Percentiles rank a stretch among this genome's conserved stretches.
Conservation (phyloP, 306 rosid genomes). For the Begonia peltatifolia region DNA sequence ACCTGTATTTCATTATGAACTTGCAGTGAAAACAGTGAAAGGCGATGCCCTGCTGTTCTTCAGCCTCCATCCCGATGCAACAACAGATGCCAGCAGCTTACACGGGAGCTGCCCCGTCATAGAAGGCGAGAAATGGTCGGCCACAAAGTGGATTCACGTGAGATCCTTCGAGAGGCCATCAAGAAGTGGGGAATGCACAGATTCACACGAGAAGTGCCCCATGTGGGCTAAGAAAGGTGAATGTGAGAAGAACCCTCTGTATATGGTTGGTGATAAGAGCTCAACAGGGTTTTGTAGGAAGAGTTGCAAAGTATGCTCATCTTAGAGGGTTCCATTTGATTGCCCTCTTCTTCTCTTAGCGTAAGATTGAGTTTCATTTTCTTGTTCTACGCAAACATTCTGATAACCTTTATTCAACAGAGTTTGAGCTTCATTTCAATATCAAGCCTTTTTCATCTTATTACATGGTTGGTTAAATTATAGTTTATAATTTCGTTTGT, state of each 20-base stretch:
- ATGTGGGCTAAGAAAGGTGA: slow-evolving; percentile 76
- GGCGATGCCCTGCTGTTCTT: slow-evolving; percentile 96
- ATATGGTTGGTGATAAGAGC: slow-evolving; percentile 57
- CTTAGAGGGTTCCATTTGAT: slow-evolving; percentile 14
- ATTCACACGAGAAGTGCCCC: slow-evolving; percentile 40
- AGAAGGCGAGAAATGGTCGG: slow-evolving; percentile 97
- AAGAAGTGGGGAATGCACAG: slow-evolving; percentile 31
- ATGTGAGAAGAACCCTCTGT: slow-evolving; percentile 58
- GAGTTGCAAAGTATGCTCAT: slow-evolving; percentile 67
- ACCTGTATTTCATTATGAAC: neutral
- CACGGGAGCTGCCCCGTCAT: slow-evolving; percentile 95
- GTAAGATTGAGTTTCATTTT: neutral
- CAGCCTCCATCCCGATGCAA: slow-evolving; percentile 69
- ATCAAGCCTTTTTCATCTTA: too few relatives aligned
- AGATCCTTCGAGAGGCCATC: slow-evolving; percentile 34
- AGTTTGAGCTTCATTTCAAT: too few relatives aligned
- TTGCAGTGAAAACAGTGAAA: slow-evolving; percentile 65
- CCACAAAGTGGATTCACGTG: slow-evolving; percentile 97
- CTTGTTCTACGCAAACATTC: too few relatives aligned
- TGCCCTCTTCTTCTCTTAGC: neutral
- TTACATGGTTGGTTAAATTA: too few relatives aligned
- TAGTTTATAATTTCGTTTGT: too few relatives aligned
- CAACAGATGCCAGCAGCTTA: slow-evolving; percentile 44
- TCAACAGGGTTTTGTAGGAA: slow-evolving; percentile 55
- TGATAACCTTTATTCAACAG: too few relatives aligned